These are phyloP conservation scores for Lignosus rhinocerotis DNA, from an alignment of 1,284 basidiomycete species.

Conservation along the genomic window DNA sequence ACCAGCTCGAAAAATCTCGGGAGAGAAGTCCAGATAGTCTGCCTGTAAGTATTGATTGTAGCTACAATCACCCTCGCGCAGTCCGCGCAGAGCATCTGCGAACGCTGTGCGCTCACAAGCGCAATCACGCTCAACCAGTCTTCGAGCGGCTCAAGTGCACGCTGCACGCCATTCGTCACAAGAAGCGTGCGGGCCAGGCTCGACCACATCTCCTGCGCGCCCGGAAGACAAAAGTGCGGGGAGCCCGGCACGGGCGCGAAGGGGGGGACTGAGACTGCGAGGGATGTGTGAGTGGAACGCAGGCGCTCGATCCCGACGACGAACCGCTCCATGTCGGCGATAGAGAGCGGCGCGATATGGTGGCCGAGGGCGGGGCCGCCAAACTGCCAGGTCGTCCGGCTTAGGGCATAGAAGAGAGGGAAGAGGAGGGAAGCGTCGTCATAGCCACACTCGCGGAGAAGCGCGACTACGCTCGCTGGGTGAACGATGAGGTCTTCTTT, in stretches of 20 bases:
- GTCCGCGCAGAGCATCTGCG: slow-evolving; percentile 7
- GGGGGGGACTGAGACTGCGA: slow-evolving; percentile 2
- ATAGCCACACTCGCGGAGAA: slow-evolving; percentile 30
- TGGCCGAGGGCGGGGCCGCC: slow-evolving; percentile 24
- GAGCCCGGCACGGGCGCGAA: not conserved
- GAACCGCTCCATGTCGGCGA: slow-evolving; percentile 30
- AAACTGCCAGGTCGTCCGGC: slow-evolving; percentile 28
- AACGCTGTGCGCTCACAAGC: not conserved
- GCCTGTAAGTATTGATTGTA: slow-evolving; percentile 9
- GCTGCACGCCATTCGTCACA: not conserved
- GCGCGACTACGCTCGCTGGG: slow-evolving; percentile 30
- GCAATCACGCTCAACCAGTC: slow-evolving; percentile 8
- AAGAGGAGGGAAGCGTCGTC: slow-evolving; percentile 20
- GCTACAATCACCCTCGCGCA: slow-evolving; percentile 4
- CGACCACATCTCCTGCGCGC: slow-evolving; percentile 9
- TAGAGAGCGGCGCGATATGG: slow-evolving; percentile 27
- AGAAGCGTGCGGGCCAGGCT: slow-evolving; percentile 1
- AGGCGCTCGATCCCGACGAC: slow-evolving; percentile 29
- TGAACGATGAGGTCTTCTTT: slow-evolving; percentile 28
- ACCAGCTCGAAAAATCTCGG: slow-evolving; percentile 13
- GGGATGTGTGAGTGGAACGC: slow-evolving; percentile 14
- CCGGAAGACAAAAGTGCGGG: slow-evolving; percentile 7
- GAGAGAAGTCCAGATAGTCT: slow-evolving; percentile 9
- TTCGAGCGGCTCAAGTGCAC: slow-evolving; percentile 16
- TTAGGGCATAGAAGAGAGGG: slow-evolving; percentile 33